Conservation (phyloP, 495 filamentous ascomycete genomes). For the Aspergillus sclerotioniger region DNA sequence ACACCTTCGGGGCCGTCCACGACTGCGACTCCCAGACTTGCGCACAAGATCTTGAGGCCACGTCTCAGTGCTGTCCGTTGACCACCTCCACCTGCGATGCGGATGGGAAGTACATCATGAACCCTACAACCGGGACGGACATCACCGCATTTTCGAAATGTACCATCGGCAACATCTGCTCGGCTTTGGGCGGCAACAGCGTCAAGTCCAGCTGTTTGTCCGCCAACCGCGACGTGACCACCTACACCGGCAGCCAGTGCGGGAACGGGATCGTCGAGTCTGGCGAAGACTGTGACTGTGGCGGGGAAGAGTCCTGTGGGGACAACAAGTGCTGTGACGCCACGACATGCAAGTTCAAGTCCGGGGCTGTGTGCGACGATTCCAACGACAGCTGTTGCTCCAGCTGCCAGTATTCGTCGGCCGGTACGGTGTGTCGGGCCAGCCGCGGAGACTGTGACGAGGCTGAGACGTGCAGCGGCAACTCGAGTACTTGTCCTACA, state of each 20-base stretch:
- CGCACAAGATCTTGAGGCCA: conserved; percentile 52
- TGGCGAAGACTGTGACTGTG: conserved; percentile 96
- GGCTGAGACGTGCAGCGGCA: conserved; percentile 77
- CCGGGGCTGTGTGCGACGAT: conserved; percentile 77
- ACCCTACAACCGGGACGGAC: conserved; percentile 72
- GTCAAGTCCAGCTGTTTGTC: conserved; percentile 75
- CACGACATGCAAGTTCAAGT: conserved; percentile 82
- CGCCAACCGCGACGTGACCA: conserved; percentile 79
- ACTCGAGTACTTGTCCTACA: conserved; percentile 65
- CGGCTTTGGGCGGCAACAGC: conserved; percentile 76
- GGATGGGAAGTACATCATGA: conserved; percentile 82
- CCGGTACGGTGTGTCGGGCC: conserved; percentile 70
- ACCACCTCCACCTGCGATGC: conserved; percentile 70
- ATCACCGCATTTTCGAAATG: conserved; percentile 84
- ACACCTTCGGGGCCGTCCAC: conserved; percentile 95
- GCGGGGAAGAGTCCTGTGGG: conserved; percentile 67
- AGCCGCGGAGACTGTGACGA: conserved; percentile 81
- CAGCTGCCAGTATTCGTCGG: conserved; percentile 68
- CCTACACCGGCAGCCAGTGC: conserved; percentile 82
- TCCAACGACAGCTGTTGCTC: conserved; percentile 88
- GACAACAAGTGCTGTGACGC: conserved; percentile 81
- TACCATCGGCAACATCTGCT: conserved; percentile 91
- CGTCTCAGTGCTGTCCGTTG: conserved; percentile 87
- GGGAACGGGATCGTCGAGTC: conserved; percentile 96
- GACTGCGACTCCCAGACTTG: conserved; percentile 79